These are phyloP conservation scores for Dendrobium chrysotoxum DNA, from an alignment of 106 monocot genomes.

Conservation along the genomic window DNA sequence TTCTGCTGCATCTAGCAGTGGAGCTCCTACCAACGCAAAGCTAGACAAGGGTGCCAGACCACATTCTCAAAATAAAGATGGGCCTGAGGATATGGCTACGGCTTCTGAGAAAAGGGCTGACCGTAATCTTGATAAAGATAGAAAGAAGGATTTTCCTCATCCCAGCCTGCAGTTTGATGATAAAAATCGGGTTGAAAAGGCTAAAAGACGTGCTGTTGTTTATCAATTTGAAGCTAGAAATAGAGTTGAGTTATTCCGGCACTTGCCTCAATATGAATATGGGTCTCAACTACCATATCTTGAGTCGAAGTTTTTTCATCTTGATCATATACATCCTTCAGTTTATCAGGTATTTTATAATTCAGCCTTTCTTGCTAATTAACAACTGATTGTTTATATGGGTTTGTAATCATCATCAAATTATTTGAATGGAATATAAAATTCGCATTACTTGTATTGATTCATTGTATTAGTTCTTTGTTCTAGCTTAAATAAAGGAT, in stretches of 20 bases:
- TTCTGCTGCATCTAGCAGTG: no score
- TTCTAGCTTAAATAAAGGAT: no score
- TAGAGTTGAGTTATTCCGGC: constrained; percentile 88
- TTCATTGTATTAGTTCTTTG: no score
- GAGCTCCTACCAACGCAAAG: no score
- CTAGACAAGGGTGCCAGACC: no score
- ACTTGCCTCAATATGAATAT: constrained; percentile 89
- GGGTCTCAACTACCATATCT: constrained; percentile 84
- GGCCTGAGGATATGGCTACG: no score
- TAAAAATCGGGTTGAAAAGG: constrained; percentile 78
- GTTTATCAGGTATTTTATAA: constrained; percentile 64
- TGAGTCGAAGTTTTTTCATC: constrained; percentile 81
- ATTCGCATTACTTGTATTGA: no score
- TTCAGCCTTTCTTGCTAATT: neutral
- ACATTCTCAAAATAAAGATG: no score
- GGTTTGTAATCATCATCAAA: no score
- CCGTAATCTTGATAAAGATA: constrained; percentile 11
- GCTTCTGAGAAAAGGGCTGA: no score
- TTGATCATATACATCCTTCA: constrained; percentile 93
- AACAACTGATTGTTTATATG: no score
- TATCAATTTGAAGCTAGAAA: constrained; percentile 81
- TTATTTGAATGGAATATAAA: no score
- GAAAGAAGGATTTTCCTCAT: constrained; percentile 16
- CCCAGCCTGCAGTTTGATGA: constrained; percentile 94
- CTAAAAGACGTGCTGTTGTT: constrained; percentile 76